Evolutionary conservation across 441 rosid species (phyloP), one percentile per base, ranked within the genome.

Genomic region (Sinapis alba): DNA sequence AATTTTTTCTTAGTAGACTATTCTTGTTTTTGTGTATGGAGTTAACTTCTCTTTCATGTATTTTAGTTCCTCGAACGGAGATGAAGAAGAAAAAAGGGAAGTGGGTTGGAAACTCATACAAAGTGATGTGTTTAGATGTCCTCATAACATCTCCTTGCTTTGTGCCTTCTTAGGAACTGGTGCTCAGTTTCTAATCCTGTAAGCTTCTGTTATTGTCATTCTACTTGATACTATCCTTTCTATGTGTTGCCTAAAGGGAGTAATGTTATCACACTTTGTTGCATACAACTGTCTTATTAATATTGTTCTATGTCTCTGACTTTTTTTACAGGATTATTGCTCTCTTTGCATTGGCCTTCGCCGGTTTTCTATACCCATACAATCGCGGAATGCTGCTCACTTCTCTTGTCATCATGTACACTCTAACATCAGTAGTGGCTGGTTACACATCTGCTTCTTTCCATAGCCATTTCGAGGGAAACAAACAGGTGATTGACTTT

Each of bases 1-100:
- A 53, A 5, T 7, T 36, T 60, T 51, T 69, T 69, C 62, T 21
- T 62, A 43, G 45, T 27, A 72, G 36, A 26, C n/a, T 59, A 53
- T 36, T 38, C 66, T 66, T 72, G 70, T 67, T 12, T 57, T 68
- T 70, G 24, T 30, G 65, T 69, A 56, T 18, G 59, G 60, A 47
- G 51, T 32, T 68, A 12, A 24, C 62, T 56, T 73, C 67, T 60
- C 66, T 74, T 60, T 1, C 28, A 21, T 19, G 27, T 43, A 13
- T 75, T 72, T 65, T 81, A 90, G 93, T 72, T 79, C 58, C 79
- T 84, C 92, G 4, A 75, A 64, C 54, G 96, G 87, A 79, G 94
- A 89, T 69, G 92, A 87, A 23, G 97, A 89, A 79, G 98, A 92
- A 45, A 89, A 84, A 72, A 87, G 76, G 68, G 99, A 90, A 71